These are phyloP conservation scores for Misopates orontium DNA, from an alignment of 257 asterid species.

Conservation along the genomic window DNA sequence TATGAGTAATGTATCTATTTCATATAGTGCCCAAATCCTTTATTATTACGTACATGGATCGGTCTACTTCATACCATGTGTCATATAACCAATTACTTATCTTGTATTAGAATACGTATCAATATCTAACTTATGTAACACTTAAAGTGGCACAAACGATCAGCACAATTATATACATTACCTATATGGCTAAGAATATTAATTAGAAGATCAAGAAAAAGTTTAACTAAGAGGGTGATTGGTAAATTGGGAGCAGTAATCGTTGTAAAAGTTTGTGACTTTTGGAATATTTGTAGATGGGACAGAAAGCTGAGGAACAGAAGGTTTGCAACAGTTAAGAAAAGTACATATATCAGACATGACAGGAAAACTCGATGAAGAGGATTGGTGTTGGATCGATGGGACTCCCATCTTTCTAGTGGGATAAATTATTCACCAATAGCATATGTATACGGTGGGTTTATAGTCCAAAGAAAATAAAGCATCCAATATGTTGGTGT, in stretches of 20 bases:
- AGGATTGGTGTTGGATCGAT: constrained; percentile 45
- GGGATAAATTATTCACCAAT: constrained; percentile 33
- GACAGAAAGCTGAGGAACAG: constrained; percentile 92
- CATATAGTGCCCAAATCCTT: too few species aligned
- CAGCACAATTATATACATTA: too few species aligned
- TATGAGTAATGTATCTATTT: too few species aligned
- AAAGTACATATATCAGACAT: constrained; percentile 49
- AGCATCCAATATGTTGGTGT: too few species aligned
- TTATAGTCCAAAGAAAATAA: too few species aligned
- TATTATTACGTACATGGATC: too few species aligned
- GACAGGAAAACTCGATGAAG: constrained; percentile 59
- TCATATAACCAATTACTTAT: too few species aligned
- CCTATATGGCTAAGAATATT: too few species aligned
- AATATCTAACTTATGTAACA: too few species aligned
- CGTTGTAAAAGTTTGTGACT: constrained; percentile 1
- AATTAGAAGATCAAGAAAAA: constrained; percentile 15
- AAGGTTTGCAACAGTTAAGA: constrained; percentile 53
- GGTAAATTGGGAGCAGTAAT: constrained; percentile 45
- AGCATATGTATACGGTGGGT: not conserved
- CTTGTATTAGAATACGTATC: too few species aligned
- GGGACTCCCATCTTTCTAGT: constrained; percentile 47
- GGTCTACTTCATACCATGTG: too few species aligned
- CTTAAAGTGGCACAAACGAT: too few species aligned
- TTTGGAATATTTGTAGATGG: constrained; percentile 65
- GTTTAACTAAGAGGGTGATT: constrained; percentile 19